These are phyloP conservation scores for Dactylonectria macrodidyma DNA, from an alignment of 2,329 filamentous ascomycete genomes.

Conservation along the genomic window DNA sequence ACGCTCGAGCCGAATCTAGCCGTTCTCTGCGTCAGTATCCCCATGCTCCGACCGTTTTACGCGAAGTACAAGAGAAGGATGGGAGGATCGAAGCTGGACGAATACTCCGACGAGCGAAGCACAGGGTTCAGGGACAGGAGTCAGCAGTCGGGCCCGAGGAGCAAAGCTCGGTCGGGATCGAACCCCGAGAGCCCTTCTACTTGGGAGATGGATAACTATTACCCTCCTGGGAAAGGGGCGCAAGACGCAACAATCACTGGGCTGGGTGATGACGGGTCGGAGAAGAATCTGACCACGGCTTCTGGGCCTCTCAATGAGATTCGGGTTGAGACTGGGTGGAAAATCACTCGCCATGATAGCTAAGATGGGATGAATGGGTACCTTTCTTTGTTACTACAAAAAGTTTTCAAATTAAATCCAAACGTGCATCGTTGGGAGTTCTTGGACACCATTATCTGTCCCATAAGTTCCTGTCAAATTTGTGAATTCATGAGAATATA, in stretches of 20 bases:
- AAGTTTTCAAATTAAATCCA: too few species aligned
- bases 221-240: slow-evolving; percentile 29
- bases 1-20: slow-evolving; percentile 58
- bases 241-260: slow-evolving; percentile 31
- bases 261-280: slow-evolving; percentile 42
- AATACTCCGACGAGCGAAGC: slow-evolving; percentile 44
- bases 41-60: slow-evolving; percentile 58
- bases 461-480: too few species aligned
- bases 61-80: slow-evolving; percentile 51
- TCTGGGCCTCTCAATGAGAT: slow-evolving; percentile 34
- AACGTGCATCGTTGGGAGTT: too few species aligned
- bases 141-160: slow-evolving; percentile 28
- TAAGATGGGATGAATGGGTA: neutral
- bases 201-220: slow-evolving; percentile 47
- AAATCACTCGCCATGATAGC: slow-evolving; percentile 36
- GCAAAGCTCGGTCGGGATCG: slow-evolving; percentile 10
- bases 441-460: too few species aligned
- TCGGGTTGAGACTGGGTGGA: slow-evolving; percentile 43
- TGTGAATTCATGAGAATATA: too few species aligned
- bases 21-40: slow-evolving; percentile 59
- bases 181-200: slow-evolving; percentile 33
- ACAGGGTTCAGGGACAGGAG: slow-evolving; percentile 40
- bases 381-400: too few species aligned
- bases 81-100: slow-evolving; percentile 48
- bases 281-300: slow-evolving; percentile 43